Evolutionary conservation across 1,139 yeast species (phyloP), one percentile per base, ranked within the genome.

Genomic region (Debaryomycetaceae sp.): DNA sequence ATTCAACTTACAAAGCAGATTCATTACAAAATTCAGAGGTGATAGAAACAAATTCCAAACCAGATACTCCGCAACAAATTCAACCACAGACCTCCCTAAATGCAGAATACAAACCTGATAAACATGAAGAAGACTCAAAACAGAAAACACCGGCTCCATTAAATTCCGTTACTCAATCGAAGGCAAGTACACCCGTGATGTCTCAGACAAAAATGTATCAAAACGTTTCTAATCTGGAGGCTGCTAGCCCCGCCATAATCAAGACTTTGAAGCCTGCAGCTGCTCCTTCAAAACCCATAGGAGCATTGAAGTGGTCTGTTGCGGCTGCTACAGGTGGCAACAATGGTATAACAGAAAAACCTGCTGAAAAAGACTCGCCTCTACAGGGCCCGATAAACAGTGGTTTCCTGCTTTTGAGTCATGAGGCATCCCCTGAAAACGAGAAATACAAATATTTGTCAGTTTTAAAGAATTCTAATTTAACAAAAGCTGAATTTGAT

Each of bases 261-360:
- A 70, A 78, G 41, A 77, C 80, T 1, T 63, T 82, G 41, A 81
- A 80, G 56, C 88, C 88, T 3, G 87, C 88, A 1, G 71, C 81
- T 0, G 73, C 83, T 5, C 88, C 88, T 8, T 66, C 79, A 8
- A 78, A 78, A 46, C 86, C 87, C 1, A 74, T 75, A 3, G 80
- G 82, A 13, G 84, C 78, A 42, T 64, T 82, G 47, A 81, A 82
- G 50, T 83, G 91, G 78, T 77, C 92, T 0, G 75, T 83, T 1
- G 83, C 87, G 1, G 86, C 84, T 2, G 81, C 82, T 5, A 78
- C 34, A 5, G 38, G 38, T 19, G 17, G 30, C 2, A 31, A 16
- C 31, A 33, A 30, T 30, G 30, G 35, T 31, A 18, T 35, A 29
- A 22, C 44, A 30, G 24, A 14, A 26, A 6, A 29, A 6, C 5